phyloP scores from a whole-genome alignment of 2,329 filamentous ascomycete genomes.

The Penicillium sp. region DNA sequence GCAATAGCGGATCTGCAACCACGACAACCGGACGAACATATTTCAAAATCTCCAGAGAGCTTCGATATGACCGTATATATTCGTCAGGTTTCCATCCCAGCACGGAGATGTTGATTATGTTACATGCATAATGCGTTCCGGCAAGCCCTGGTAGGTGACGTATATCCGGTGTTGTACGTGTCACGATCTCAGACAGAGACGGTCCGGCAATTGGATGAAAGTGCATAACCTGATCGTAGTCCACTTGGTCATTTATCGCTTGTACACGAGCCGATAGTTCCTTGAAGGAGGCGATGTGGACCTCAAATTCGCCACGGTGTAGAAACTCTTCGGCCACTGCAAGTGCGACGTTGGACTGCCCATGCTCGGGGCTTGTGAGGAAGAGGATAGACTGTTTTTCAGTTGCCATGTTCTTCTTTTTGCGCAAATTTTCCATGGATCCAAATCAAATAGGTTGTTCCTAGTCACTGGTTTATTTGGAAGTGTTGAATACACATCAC shows the following conservation, averaged over 20 bases:
- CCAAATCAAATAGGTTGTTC: neutral
- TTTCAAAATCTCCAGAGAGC: constrained; percentile 40
- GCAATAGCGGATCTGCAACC: constrained; percentile 47
- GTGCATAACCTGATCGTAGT: constrained; percentile 4
- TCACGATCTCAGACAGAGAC: constrained; percentile 35
- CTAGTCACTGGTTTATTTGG: neutral
- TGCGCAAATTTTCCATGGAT: neutral
- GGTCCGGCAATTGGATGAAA: constrained; percentile 39
- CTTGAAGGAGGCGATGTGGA: constrained; percentile 48
- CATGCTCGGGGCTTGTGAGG: constrained; percentile 48
- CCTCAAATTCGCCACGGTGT: constrained; percentile 35
- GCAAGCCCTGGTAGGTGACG: constrained; percentile 35
- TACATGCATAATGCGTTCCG: constrained; percentile 35
- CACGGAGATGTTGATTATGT: constrained; percentile 28
- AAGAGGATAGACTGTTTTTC: constrained; percentile 36
- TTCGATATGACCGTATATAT: constrained; percentile 43
- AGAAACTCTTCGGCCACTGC: constrained; percentile 45
- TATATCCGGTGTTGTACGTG: constrained; percentile 28
- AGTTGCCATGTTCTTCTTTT: constrained; percentile 12
- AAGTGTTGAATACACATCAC: too few species aligned
- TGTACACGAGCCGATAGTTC: constrained; percentile 36
- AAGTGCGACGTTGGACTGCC: constrained; percentile 49
- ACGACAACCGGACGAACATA: constrained; percentile 41
- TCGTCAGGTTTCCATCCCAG: constrained; percentile 41
- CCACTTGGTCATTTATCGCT: constrained; percentile 22